Percentiles rank a stretch among this genome's conserved stretches.
These are phyloP conservation scores for Aegilops bicornis DNA, from an alignment of 176 grass and related monocot species.

Conservation along the genomic window DNA sequence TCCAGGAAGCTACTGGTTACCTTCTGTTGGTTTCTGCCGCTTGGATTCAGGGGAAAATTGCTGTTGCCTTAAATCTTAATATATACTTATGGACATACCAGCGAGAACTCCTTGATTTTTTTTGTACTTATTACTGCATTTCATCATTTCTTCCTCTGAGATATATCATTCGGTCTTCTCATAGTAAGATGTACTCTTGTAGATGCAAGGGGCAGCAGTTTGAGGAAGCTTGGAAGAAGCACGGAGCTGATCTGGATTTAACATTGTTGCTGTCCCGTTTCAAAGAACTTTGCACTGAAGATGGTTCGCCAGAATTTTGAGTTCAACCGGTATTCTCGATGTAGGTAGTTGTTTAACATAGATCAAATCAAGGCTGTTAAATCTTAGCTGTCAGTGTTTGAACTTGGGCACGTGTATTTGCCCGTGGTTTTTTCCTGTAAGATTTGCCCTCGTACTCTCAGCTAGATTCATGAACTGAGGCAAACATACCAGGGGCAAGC, in stretches of 20 bases:
- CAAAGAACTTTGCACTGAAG: constrained; percentile 32
- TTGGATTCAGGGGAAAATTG: neutral
- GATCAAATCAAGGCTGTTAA: neutral
- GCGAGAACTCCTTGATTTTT: neutral
- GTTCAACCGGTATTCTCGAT: neutral
- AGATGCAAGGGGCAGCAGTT: constrained; percentile 82
- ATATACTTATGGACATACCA: neutral
- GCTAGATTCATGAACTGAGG: neutral
- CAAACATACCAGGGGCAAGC: neutral
- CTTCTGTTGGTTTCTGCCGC: neutral
- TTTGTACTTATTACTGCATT: neutral
- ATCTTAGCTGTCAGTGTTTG: neutral
- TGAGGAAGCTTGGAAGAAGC: constrained; percentile 80
- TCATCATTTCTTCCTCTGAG: neutral
- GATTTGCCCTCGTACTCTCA: neutral
- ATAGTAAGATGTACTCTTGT: constrained; percentile 7
- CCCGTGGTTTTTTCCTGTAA: neutral
- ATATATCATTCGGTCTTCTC: neutral
- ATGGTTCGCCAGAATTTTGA: too few species aligned
- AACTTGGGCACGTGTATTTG: neutral
- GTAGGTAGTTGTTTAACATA: constrained; percentile 17
- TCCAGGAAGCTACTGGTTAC: neutral
- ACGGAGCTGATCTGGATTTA: constrained; percentile 69
- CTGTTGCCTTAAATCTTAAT: neutral
- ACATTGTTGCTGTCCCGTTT: constrained; percentile 57